Base-by-base conservation (phyloP, 331 rosid genomes). In the Dryas integrifolia region DNA sequence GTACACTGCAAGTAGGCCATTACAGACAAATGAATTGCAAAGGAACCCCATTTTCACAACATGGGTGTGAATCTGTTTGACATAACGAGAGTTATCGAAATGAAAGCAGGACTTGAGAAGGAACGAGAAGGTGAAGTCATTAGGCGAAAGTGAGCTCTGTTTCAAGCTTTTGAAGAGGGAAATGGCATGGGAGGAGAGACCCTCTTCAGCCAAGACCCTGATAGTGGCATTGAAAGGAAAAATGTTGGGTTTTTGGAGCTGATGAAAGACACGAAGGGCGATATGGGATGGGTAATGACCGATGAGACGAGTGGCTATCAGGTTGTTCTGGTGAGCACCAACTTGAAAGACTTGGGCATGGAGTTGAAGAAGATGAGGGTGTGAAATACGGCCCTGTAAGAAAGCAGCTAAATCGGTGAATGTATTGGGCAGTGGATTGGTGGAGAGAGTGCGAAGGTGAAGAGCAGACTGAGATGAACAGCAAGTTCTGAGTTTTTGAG, bases 221-320 rank as follows among this genome's bases (percentile, higher is more conserved):
- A 88, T 79, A 50, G 74, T 76, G 76, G 89, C 87, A 44, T 86
- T 88, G 81, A 81, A 82, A 45, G 89, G 90, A 77, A 84, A 84
- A 57, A 84, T 81, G 53, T 86, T 88, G 58, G 91, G 89, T 11
- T 71, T 72, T 3, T 40, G 84, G 58, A 88, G 91, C n/a, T 56
- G 79, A 76, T 49, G 76, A 52, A 88, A 79, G 62, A 86, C 76
- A 3, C 68, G 57, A 26, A 84, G 77, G 24, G 88, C 82, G 2
- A 70, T 9, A 10, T 6, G 72, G 9, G 82, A 71, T 16, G 87
- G 87, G 80, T 86, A 88, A 7, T 81, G 85, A 40, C 89, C 88
- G 38, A 88, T 86, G 47, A 88, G 94, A 45, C 94, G 94, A 5
- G 91, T 86, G 13, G 85, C 88, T 14, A 85, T 74, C 64, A 86